phyloP scores from a whole-genome alignment of 1,139 yeast genomes.

The Scheffersomyces illinoinensis region DNA sequence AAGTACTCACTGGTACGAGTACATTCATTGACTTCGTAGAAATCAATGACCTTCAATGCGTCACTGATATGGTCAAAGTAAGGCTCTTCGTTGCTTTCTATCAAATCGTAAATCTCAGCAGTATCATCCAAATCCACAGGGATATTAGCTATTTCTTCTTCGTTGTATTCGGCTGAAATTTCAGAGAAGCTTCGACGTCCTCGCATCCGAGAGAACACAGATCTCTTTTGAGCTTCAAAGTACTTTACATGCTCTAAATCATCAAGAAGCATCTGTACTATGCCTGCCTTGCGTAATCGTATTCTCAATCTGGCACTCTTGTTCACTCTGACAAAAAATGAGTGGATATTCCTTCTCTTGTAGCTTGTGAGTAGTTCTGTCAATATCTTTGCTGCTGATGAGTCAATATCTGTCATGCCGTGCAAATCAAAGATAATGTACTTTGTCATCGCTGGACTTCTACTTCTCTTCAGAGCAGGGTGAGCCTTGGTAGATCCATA shows the following conservation, averaged over 20 bases:
- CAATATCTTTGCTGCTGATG: conserved; percentile 82
- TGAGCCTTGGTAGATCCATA: conserved; percentile 85
- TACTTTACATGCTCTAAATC: conserved; percentile 31
- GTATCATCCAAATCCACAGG: background rate
- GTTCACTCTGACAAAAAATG: conserved; percentile 68
- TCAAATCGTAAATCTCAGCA: conserved; percentile 21
- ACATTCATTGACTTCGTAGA: conserved; percentile 23
- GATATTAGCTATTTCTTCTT: background rate
- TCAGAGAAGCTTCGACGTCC: background rate
- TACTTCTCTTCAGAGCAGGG: conserved; percentile 69
- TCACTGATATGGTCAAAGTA: conserved; percentile 44
- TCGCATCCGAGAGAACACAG: background rate
- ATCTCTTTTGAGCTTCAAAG: conserved; percentile 21
- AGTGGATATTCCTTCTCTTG: conserved; percentile 54
- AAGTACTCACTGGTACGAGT: conserved; percentile 3
- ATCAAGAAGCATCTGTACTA: conserved; percentile 23
- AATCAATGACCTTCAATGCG: conserved; percentile 43
- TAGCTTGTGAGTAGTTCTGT: conserved; percentile 59
- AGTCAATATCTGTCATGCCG: conserved; percentile 86
- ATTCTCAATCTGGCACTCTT: conserved; percentile 32
- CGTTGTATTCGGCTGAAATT: background rate
- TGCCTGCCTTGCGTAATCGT: conserved; percentile 35
- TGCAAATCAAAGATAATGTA: conserved; percentile 78
- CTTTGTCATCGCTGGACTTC: conserved; percentile 56
- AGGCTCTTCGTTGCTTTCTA: conserved; percentile 31